Percentiles rank a stretch among this genome's conserved stretches.
phyloP scores from a whole-genome alignment of 768 basidiomycete species.

The Agrocybe praecox region DNA sequence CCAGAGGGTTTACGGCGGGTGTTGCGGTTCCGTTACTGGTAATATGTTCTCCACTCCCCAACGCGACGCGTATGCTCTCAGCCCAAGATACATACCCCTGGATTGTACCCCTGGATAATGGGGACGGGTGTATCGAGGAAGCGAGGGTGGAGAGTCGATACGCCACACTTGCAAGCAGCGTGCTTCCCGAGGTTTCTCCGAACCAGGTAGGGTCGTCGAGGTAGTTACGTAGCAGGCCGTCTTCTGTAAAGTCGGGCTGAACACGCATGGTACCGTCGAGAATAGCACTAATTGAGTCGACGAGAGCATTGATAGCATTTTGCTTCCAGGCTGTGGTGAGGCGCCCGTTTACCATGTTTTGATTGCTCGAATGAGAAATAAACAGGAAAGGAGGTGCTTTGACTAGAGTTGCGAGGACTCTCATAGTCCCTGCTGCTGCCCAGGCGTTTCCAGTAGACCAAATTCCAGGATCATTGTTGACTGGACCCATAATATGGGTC shows the following conservation, averaged over 20 bases:
- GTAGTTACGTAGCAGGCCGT: slow-evolving; percentile 38
- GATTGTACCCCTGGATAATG: slow-evolving; percentile 1
- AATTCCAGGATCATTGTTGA: slow-evolving; percentile 37
- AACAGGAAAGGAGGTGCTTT: slow-evolving; percentile 36
- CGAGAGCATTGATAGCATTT: slow-evolving; percentile 27
- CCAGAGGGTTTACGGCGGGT: slow-evolving; percentile 40
- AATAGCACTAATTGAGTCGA: slow-evolving; percentile 34
- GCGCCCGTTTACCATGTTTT: slow-evolving; percentile 3
- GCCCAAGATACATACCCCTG: slow-evolving; percentile 25
- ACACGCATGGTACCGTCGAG: slow-evolving; percentile 34
- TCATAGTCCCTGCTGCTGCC: slow-evolving; percentile 71
- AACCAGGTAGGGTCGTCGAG: slow-evolving; percentile 34
- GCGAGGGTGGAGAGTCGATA: slow-evolving; percentile 33
- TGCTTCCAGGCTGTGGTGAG: slow-evolving; percentile 12
- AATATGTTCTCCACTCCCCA: slow-evolving; percentile 28
- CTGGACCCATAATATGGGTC: slow-evolving; percentile 45
- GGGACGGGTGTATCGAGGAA: not conserved
- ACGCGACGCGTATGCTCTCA: slow-evolving; percentile 24
- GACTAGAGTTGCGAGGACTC: slow-evolving; percentile 52
- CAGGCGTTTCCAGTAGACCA: slow-evolving; percentile 68
- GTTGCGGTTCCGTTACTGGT: slow-evolving; percentile 30
- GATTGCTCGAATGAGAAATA: slow-evolving; percentile 9
- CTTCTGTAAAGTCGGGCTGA: slow-evolving; percentile 15
- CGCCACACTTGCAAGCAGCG: slow-evolving; percentile 34
- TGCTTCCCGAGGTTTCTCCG: slow-evolving; percentile 39